Conservation (phyloP, 306 rosid species). For the Cercis canadensis region DNA sequence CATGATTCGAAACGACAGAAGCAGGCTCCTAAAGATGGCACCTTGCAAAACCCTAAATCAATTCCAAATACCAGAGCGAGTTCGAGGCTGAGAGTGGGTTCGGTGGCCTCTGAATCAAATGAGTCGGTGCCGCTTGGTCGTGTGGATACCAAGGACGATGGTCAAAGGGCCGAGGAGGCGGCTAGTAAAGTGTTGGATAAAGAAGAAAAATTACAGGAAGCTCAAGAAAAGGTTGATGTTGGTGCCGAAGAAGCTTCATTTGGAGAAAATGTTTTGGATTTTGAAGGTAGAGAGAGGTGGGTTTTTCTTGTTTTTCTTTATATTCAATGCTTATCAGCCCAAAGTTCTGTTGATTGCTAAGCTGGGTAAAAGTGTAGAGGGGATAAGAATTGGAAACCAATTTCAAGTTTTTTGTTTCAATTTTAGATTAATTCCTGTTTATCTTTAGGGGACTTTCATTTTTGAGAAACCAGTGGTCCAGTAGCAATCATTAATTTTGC, state of each 20-base stretch:
- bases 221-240: slow-evolving; percentile 43
- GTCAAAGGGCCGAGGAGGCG: slow-evolving; percentile 15
- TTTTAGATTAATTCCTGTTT: slow-evolving; percentile 4
- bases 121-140: slow-evolving; percentile 37
- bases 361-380: neutral
- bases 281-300: slow-evolving; percentile 93
- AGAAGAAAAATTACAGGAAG: slow-evolving; percentile 30
- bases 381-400: neutral
- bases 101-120: slow-evolving; percentile 38
- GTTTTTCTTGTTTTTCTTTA: slow-evolving; percentile 36
- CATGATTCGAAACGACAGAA: slow-evolving; percentile 49
- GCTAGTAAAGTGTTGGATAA: slow-evolving; percentile 4
- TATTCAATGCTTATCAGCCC: neutral
- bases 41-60: slow-evolving; percentile 46
- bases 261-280: slow-evolving; percentile 87
- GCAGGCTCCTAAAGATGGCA: slow-evolving; percentile 19
- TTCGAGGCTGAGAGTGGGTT: slow-evolving; percentile 48
- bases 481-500: neutral
- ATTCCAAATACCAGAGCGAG: slow-evolving; percentile 37
- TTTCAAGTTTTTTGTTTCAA: slow-evolving; percentile 19
- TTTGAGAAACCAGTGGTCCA: neutral
- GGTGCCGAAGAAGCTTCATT: slow-evolving; percentile 70
- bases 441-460: slow-evolving; percentile 7
- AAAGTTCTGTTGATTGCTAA: neutral
- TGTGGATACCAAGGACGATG: slow-evolving; percentile 21